phyloP scores from a whole-genome alignment of 192 early-diverging fungal species.

The Spinellus fusiger region DNA sequence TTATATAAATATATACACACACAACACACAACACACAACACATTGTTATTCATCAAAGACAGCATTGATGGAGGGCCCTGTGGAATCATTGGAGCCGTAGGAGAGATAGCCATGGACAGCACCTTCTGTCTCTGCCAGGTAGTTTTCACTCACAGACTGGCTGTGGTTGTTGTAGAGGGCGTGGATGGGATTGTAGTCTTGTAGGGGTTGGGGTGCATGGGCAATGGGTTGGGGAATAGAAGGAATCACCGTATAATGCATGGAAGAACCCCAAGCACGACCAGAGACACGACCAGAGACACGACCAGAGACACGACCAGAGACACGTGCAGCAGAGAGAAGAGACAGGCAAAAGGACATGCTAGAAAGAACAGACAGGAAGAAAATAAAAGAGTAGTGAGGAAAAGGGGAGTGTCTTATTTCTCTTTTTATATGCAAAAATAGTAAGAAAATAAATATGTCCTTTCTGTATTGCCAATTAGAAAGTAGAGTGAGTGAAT shows the following conservation, averaged over 20 bases:
- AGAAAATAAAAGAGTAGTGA: too few relatives aligned
- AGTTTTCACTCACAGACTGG: constrained; percentile 9
- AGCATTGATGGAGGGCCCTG: constrained; percentile 10
- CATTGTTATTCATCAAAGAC: constrained; percentile 17
- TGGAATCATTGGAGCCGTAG: not conserved
- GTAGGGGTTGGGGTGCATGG: not conserved
- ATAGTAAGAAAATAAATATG: too few relatives aligned
- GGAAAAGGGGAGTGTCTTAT: too few relatives aligned
- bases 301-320: too few relatives aligned
- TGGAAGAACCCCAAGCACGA: not conserved
- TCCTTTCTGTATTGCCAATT: too few relatives aligned
- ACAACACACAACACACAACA: not conserved
- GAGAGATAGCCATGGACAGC: not conserved
- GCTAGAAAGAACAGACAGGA: too few relatives aligned
- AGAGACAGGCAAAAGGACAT: too few relatives aligned
- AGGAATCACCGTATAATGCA: constrained; percentile 19
- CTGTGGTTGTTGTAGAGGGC: constrained; percentile 20
- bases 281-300: not conserved
- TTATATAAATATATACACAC: not conserved
- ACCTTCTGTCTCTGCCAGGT: not conserved
- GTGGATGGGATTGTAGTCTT: constrained; percentile 11
- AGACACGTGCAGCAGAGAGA: too few relatives aligned
- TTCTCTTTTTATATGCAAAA: too few relatives aligned
- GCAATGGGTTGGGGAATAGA: constrained; percentile 5
- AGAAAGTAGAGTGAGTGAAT: too few relatives aligned